Evolutionary conservation across 1,284 basidiomycete genomes (phyloP).

Genomic region (Marasmius sp.): DNA sequence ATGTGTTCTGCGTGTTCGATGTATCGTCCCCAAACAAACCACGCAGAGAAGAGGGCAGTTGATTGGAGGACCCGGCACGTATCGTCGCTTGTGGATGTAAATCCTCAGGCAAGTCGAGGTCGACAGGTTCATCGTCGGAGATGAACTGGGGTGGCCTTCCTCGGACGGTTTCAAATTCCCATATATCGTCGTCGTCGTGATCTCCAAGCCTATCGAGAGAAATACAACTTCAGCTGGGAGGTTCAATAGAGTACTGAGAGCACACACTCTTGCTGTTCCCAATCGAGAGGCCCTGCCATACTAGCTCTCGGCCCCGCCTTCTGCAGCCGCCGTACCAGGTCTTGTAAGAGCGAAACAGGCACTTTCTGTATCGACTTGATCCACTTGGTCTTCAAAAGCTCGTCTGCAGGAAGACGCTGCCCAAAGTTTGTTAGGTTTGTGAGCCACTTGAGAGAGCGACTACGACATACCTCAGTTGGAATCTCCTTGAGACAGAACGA

Average conservation of each 20-base stretch:
- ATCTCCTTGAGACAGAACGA: conserved; percentile 83
- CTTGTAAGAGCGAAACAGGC: conserved; percentile 74
- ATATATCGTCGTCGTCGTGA: conserved; percentile 49
- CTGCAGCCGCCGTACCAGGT: conserved; percentile 79
- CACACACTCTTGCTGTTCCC: conserved; percentile 66
- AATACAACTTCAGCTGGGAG: conserved; percentile 15
- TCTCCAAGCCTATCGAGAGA: neutral
- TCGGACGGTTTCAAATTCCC: conserved; percentile 79
- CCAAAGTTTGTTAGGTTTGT: conserved; percentile 7
- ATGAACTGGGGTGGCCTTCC: conserved; percentile 33
- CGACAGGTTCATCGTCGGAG: conserved; percentile 22
- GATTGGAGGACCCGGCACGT: conserved; percentile 26
- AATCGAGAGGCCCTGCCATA: conserved; percentile 70
- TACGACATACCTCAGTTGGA: conserved; percentile 65
- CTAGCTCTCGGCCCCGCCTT: conserved; percentile 80
- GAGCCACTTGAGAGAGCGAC: conserved; percentile 1
- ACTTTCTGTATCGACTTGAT: conserved; percentile 78
- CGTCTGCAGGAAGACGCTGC: conserved; percentile 87
- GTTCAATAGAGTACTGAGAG: conserved; percentile 24
- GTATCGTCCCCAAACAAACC: conserved; percentile 63
- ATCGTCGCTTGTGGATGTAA: conserved; percentile 13
- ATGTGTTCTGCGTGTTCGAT: conserved; percentile 35
- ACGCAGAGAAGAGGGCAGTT: conserved; percentile 70
- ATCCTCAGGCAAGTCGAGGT: conserved; percentile 24
- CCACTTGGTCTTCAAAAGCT: conserved; percentile 91